phyloP scores from a whole-genome alignment of 2,329 filamentous ascomycete species.

The Penicillium corylophilum region DNA sequence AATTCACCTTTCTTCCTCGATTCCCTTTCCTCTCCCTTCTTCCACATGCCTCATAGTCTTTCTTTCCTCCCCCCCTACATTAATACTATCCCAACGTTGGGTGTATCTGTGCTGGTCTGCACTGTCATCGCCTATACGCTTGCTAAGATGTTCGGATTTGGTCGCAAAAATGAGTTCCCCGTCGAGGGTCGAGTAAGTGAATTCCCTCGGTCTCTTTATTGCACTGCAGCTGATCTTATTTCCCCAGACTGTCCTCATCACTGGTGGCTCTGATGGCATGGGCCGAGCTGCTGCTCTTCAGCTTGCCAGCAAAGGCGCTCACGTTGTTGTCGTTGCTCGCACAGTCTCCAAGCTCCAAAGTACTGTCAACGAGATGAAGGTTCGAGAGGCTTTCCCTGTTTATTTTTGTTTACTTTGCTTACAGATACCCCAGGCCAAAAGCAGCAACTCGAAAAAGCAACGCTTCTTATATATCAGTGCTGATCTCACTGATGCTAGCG shows the following conservation, averaged over 20 bases:
- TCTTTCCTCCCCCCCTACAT: slow-evolving; percentile 20
- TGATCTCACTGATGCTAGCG: slow-evolving; percentile 71
- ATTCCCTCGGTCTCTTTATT: background rate
- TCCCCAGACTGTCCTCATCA: slow-evolving; percentile 77
- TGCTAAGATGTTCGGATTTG: slow-evolving; percentile 42
- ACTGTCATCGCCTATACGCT: slow-evolving; percentile 34
- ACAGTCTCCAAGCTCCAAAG: slow-evolving; percentile 70
- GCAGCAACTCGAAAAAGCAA: slow-evolving; percentile 65
- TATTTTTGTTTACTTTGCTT: slow-evolving; percentile 10
- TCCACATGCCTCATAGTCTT: slow-evolving; percentile 23
- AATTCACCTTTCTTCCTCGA: slow-evolving; percentile 5
- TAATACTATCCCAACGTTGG: slow-evolving; percentile 26
- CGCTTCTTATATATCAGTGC: slow-evolving; percentile 81
- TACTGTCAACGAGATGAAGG: slow-evolving; percentile 66
- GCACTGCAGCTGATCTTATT: slow-evolving; percentile 13
- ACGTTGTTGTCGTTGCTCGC: slow-evolving; percentile 80
- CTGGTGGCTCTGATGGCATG: slow-evolving; percentile 91
- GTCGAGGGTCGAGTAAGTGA: slow-evolving; percentile 74
- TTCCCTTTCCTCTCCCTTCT: slow-evolving; percentile 12
- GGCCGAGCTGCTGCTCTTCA: slow-evolving; percentile 72
- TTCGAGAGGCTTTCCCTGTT: slow-evolving; percentile 32
- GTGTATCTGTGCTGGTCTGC: slow-evolving; percentile 33
- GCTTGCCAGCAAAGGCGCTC: slow-evolving; percentile 79
- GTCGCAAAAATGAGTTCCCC: slow-evolving; percentile 69
- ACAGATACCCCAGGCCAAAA: slow-evolving; percentile 55